phyloP scores from a whole-genome alignment of 2,329 filamentous ascomycete genomes.

The Epichloe hybrida region DNA sequence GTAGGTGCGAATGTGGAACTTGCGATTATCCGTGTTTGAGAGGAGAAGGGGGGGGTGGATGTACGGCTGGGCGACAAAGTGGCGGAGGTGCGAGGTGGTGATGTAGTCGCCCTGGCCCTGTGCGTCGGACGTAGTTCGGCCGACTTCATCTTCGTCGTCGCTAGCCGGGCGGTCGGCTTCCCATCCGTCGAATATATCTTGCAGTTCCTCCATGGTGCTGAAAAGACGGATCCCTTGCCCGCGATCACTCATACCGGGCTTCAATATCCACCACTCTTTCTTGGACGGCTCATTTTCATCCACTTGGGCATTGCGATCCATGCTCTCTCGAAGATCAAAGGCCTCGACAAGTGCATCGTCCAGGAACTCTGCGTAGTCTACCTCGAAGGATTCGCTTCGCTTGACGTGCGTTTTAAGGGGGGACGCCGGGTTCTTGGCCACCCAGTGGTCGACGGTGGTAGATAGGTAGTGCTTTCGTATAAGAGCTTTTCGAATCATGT shows the following conservation, averaged over 20 bases:
- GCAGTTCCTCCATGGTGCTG: constrained; percentile 70
- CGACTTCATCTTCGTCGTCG: constrained; percentile 48
- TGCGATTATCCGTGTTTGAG: constrained; percentile 50
- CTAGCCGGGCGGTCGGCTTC: constrained; percentile 55
- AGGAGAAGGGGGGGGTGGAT: constrained; percentile 72
- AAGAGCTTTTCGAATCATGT: constrained; percentile 88
- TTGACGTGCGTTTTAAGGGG: constrained; percentile 61
- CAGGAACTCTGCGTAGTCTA: constrained; percentile 93
- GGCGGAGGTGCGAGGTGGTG: constrained; percentile 78
- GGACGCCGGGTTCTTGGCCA: constrained; percentile 66
- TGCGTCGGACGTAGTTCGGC: constrained; percentile 5
- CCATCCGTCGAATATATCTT: constrained; percentile 82
- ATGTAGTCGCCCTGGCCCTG: constrained; percentile 39
- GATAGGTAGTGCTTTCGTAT: constrained; percentile 93
- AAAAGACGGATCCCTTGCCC: constrained; percentile 90
- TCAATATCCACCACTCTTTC: constrained; percentile 92
- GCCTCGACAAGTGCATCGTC: constrained; percentile 87
- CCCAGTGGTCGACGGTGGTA: constrained; percentile 71
- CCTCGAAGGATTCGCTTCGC: constrained; percentile 72
- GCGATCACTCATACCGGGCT: constrained; percentile 93
- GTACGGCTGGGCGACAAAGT: constrained; percentile 93
- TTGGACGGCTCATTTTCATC: constrained; percentile 17
- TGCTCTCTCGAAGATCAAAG: constrained; percentile 70
- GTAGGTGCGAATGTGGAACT: constrained; percentile 93
- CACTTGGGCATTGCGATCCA: constrained; percentile 46